Evolutionary conservation across 495 filamentous ascomycete genomes (phyloP), one percentile per base, ranked within the genome.

Genomic region (Xylaria curta): DNA sequence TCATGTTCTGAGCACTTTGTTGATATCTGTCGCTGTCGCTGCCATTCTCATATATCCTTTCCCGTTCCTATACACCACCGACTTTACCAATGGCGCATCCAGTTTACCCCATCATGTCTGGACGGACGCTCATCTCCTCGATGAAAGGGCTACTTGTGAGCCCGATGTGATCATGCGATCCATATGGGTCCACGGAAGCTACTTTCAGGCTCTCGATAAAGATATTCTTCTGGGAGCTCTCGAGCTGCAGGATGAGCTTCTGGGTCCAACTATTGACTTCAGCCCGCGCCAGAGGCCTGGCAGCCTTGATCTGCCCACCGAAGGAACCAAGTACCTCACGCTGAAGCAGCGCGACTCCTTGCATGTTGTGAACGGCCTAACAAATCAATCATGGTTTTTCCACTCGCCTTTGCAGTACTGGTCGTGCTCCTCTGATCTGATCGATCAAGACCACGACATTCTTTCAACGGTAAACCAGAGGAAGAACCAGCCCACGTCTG

Each of bases 341-440:
- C 70, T 74, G 5, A 74, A 79, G 17, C 78, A 87, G 66, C 82
- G 87, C 13, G 85, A 88, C 54, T 68, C 81, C 7, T 82, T 85
- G 46, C 86, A 88, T 75, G 82, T 85, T 60, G 78, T 79, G 67
- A 87, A 88, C 71, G 85, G 85, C 36, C 71, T 87, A 60, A 87
- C 81, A 19, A 81, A 86, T 70, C 78, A 86, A 42, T 85, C 86
- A 3, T 88, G 86, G 86, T 90, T 90, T 71, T 91, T 90, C 73
- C 91, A 94, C 75, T 93, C 91, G 13, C 91, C 91, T 28, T 79
- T 94, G 28, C 87, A 92, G 78, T 93, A 92, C 75, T 94, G 91
- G 91, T 87, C 88, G 51, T 91, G 89, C 73, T 91, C 89, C 17
- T 74, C 81, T 24, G 78, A 83, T 1, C 81, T 81, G 7, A 86